Base-by-base conservation (phyloP, 1,139 yeast genomes). In the Candida sp. region DNA sequence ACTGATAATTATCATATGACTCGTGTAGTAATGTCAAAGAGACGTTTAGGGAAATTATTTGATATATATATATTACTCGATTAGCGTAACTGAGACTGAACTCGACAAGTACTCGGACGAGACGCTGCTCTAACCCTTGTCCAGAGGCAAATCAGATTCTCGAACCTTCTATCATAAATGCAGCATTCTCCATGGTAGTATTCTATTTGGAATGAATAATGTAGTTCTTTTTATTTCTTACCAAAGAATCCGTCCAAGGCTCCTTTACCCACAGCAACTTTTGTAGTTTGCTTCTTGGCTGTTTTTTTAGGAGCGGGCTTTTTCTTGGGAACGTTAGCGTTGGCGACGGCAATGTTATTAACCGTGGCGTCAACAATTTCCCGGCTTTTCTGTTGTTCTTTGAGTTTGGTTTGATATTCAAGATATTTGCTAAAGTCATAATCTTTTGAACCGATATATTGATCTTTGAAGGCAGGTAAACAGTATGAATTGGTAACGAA, bases 161-260 rank as follows among this genome's bases (percentile, higher is more conserved):
- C 19, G 3, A 2, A 15, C 19, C 19, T 15, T 15, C n/a, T n/a
- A n/a, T 15, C n/a, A n/a, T n/a, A n/a, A n/a, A n/a, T n/a, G n/a
- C n/a, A n/a, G n/a, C n/a, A n/a, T n/a, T n/a, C n/a, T n/a, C n/a
- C n/a, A n/a, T n/a, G n/a, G n/a, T n/a, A n/a, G n/a, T n/a, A n/a
- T n/a, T n/a, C n/a, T n/a, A n/a, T n/a, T n/a, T n/a, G n/a, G n/a
- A n/a, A 15, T 15, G 19, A 15, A 15, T 15, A 15, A 15, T 15
- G 19, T 15, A 15, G 3, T 3, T 15, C 19, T 15, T 15, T 15
- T 3, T 50, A 58, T 22, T 68, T 64, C 44, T 54, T 64, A 51
- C 72, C 77, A 62, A 82, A 82, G 51, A 82, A 82, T 40, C 79
- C 75, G 55, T 82, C 88, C 30, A 82, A 64, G 1, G 86, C 85